These are phyloP conservation scores for Quillaja saponaria DNA, from an alignment of 306 rosid species.

Conservation along the genomic window DNA sequence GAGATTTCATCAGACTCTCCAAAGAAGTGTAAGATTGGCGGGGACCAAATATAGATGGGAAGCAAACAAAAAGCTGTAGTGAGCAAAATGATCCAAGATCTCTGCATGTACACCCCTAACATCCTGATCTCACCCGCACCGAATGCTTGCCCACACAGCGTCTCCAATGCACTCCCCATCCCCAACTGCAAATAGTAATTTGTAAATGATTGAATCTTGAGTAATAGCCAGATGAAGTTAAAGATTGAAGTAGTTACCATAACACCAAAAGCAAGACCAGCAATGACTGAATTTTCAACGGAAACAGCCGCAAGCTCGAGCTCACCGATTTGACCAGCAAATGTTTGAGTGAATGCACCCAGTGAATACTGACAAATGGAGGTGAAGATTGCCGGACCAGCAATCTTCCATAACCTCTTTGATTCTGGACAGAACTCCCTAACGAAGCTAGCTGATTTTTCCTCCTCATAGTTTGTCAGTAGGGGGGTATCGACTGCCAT, in stretches of 20 bases:
- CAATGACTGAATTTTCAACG: conserved; percentile 66
- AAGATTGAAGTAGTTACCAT: conserved; percentile 44
- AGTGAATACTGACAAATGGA: conserved; percentile 53
- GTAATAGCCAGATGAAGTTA: background rate
- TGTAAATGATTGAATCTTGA: background rate
- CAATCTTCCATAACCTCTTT: conserved; percentile 50
- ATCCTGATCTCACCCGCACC: conserved; percentile 68
- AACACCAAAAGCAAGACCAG: conserved; percentile 68
- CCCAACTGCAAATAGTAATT: conserved; percentile 51
- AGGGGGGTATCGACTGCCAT: conserved; percentile 39
- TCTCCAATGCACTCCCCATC: conserved; percentile 91
- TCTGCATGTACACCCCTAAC: conserved; percentile 84
- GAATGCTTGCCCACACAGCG: conserved; percentile 77
- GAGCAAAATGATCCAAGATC: conserved; percentile 77
- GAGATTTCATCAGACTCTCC: conserved; percentile 60
- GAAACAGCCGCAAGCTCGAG: conserved; percentile 73
- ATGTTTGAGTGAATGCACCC: conserved; percentile 68
- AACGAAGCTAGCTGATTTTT: conserved; percentile 10
- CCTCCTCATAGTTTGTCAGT: conserved; percentile 32
- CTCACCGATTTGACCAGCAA: conserved; percentile 49
- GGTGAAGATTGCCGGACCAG: conserved; percentile 66
- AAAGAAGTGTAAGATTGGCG: conserved; percentile 53
- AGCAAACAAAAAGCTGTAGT: conserved; percentile 41
- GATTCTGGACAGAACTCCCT: conserved; percentile 36
- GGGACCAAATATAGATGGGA: conserved; percentile 71